These are phyloP conservation scores for Diaporthe capsici DNA, from an alignment of 2,329 filamentous ascomycete genomes.

Conservation along the genomic window DNA sequence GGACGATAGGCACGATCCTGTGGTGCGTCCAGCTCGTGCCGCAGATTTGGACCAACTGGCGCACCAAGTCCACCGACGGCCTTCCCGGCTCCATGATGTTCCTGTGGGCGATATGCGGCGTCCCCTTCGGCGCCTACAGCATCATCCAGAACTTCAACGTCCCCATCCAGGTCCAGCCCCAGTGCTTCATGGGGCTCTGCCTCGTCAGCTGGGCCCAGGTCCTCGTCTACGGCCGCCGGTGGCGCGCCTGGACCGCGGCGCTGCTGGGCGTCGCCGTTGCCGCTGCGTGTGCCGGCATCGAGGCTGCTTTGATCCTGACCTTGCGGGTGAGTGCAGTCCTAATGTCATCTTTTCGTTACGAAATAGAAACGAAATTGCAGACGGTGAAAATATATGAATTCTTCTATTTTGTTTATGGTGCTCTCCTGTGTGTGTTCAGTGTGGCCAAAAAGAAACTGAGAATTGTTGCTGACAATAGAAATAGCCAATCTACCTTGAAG, in stretches of 20 bases:
- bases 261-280: constrained; percentile 56
- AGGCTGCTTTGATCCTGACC: constrained; percentile 70
- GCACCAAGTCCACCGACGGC: constrained; percentile 72
- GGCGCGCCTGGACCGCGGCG: constrained; percentile 61
- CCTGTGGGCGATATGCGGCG: constrained; percentile 70
- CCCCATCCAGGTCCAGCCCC: constrained; percentile 60
- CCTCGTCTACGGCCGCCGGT: constrained; percentile 58
- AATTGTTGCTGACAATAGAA: constrained; percentile 29
- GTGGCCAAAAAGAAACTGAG: neutral
- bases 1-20: constrained; percentile 52
- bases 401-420: neutral
- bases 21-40: constrained; percentile 58
- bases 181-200: constrained; percentile 56
- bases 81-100: constrained; percentile 73
- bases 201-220: constrained; percentile 57
- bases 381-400: too few relatives aligned
- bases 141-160: constrained; percentile 59
- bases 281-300: constrained; percentile 64
- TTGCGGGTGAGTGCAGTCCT: constrained; percentile 59
- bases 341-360: neutral
- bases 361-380: too few relatives aligned
- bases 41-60: constrained; percentile 74
- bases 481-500: constrained; percentile 67
- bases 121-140: constrained; percentile 58
- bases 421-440: neutral